These are phyloP conservation scores for Keithomyces neogunnii DNA, from an alignment of 2,329 filamentous ascomycete species.

Conservation along the genomic window DNA sequence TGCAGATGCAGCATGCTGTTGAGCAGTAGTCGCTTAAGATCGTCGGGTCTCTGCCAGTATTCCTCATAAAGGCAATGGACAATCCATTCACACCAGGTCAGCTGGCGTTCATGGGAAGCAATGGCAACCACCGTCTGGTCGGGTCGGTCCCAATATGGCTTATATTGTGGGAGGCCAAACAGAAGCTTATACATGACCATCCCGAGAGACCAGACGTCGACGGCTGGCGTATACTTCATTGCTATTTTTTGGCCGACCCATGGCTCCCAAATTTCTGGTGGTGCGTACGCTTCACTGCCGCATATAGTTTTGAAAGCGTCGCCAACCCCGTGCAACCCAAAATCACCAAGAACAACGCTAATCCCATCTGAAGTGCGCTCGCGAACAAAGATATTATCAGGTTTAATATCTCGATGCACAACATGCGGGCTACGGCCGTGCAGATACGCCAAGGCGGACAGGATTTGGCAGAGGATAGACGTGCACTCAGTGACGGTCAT, in stretches of 20 bases:
- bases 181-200: not conserved
- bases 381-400: not conserved
- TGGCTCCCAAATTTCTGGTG: not conserved
- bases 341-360: not conserved
- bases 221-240: not conserved
- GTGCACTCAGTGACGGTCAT: not conserved
- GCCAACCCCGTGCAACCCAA: not conserved
- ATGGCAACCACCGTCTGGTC: not conserved
- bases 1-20: not conserved
- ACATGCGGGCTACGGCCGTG: not conserved
- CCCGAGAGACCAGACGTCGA: not conserved
- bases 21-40: not conserved
- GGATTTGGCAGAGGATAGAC: not conserved
- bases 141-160: not conserved
- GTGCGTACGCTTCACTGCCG: not conserved
- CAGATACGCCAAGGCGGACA: not conserved
- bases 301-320: not conserved
- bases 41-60: not conserved
- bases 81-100: not conserved
- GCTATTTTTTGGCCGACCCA: not conserved
- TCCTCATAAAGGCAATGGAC: not conserved
- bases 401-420: not conserved
- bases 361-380: not conserved
- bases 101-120: not conserved
- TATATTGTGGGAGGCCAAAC: not conserved